These are phyloP conservation scores for Suillus luteus DNA, from an alignment of 768 basidiomycete species.

Conservation along the genomic window DNA sequence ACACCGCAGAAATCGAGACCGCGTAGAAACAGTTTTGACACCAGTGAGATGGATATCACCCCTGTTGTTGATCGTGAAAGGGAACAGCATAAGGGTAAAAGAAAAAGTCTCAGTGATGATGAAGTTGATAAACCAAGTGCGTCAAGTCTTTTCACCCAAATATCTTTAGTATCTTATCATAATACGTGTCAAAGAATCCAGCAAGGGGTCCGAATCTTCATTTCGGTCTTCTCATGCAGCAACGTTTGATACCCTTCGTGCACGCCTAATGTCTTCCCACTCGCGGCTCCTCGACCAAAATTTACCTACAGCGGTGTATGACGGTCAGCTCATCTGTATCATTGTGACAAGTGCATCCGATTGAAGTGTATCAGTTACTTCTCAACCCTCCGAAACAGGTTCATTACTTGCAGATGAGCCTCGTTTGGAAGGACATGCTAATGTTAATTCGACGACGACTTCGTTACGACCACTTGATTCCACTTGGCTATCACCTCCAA, in stretches of 20 bases:
- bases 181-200: conserved; percentile 23
- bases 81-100: conserved; percentile 49
- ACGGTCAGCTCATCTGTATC: conserved; percentile 35
- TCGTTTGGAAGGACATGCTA: conserved; percentile 21
- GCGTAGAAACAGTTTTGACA: conserved; percentile 62
- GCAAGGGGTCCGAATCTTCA: conserved; percentile 36
- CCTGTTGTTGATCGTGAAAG: conserved; percentile 46
- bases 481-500: conserved; percentile 45
- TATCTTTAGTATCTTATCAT: conserved; percentile 7
- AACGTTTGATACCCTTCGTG: conserved; percentile 49
- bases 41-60: conserved; percentile 59
- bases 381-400: conserved; percentile 15
- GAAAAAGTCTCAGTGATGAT: conserved; percentile 68
- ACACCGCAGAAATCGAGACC: conserved; percentile 57
- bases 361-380: conserved; percentile 5
- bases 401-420: conserved; percentile 21
- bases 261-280: conserved; percentile 43
- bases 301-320: conserved; percentile 33
- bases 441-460: conserved; percentile 28
- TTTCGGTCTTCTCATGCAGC: conserved; percentile 46
- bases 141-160: conserved; percentile 25
- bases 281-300: conserved; percentile 40
- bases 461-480: conserved; percentile 42
- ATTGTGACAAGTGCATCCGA: not conserved
- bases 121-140: conserved; percentile 60